Evolutionary conservation across 805 yeast species (phyloP), one percentile per base, ranked within the genome.

Genomic region (Vanderwaltozyma tropicalis): DNA sequence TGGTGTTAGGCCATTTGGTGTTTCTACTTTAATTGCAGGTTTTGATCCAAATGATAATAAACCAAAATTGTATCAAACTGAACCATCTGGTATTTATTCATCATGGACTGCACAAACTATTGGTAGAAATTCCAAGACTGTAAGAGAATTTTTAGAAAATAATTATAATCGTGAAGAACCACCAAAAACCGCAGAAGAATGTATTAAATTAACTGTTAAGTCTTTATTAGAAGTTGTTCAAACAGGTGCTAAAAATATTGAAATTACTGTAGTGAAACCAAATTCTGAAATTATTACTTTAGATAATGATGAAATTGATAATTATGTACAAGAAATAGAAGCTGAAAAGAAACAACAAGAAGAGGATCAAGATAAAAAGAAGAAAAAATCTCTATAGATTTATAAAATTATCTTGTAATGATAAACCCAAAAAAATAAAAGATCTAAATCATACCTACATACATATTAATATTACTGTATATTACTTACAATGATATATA

Each of bases 101-200:
- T 94, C 96, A 3, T 92, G 98, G 98, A 85, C 88, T 61, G 96
- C 97, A 25, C 89, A 85, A 57, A 87, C 97, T 15, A 92, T 92
- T 54, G 98, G 98, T 41, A 78, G 96, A 56, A 82, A 92, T 44
- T 75, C 92, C 45, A 89, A 92, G 61, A 89, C 97, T 3, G 96
- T 92, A 26, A 79, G 94, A 50, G 98, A 92, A 61, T 84, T 88
- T 51, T 72, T 92, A 61, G 98, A 92, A 61, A 88, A 87, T 65
- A 83, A 85, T 54, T 86, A 84, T 65, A 58, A 62, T 42, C 71
- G 64, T 27, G 76, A 66, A 10, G 72, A 78, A 63, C 78, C 74
- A 38, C 63, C 63, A 10, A 42, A 48, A 4, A 67, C 71, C 36
- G 85, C 78, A 45, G 76, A 76, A 26, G 80, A 75, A 28, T 80